These are phyloP conservation scores for Arbutus unedo DNA, from an alignment of 148 eudicot species.

Conservation along the genomic window DNA sequence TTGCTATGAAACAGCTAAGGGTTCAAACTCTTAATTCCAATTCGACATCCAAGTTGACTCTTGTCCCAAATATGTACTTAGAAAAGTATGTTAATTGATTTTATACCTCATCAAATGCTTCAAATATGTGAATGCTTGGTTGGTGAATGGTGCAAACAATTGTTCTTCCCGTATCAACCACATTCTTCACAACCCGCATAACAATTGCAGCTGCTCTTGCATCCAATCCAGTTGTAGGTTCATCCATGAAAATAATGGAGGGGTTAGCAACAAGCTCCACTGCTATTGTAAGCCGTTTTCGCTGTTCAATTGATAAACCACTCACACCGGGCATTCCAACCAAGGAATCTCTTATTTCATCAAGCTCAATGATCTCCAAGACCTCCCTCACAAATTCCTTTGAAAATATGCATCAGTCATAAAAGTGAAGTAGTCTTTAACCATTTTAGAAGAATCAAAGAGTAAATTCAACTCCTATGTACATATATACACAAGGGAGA, in stretches of 20 bases:
- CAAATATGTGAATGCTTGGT: slow-evolving; percentile 85
- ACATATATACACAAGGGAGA: neutral
- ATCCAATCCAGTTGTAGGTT: too few species aligned
- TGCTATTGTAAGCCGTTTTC: slow-evolving; percentile 45
- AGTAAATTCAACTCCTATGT: neutral
- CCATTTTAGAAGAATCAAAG: neutral
- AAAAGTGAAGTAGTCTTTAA: neutral
- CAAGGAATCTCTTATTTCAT: slow-evolving; percentile 52
- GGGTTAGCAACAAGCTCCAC: too few species aligned
- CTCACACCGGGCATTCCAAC: slow-evolving; percentile 62
- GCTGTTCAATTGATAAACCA: slow-evolving; percentile 79
- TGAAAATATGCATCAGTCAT: neutral
- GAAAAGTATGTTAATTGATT: neutral
- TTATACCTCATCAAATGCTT: slow-evolving; percentile 79
- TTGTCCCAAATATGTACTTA: neutral
- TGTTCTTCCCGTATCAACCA: too few species aligned
- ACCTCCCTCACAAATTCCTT: slow-evolving; percentile 77
- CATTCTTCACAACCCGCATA: too few species aligned
- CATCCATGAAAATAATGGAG: too few species aligned
- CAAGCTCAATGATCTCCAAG: slow-evolving; percentile 65
- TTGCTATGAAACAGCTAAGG: neutral
- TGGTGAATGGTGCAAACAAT: slow-evolving; percentile 73
- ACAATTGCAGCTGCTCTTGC: too few species aligned
- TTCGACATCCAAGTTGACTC: neutral
- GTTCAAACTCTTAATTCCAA: neutral